phyloP scores from a whole-genome alignment of 306 rosid species.

The Cucurbita ficifolia region DNA sequence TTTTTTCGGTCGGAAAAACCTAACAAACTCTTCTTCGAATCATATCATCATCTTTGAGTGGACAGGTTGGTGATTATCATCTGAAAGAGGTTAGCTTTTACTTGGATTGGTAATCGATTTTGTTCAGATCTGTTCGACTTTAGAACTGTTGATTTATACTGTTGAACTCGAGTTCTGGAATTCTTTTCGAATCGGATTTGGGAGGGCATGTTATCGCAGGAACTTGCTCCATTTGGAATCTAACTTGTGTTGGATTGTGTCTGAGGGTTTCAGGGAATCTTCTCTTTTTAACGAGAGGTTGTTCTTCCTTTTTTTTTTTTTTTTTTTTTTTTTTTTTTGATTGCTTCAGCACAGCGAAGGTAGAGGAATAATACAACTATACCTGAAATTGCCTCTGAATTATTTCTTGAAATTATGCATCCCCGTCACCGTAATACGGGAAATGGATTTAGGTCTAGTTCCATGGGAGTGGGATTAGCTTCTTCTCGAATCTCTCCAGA shows the following conservation, averaged over 20 bases:
- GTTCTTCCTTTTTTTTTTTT: neutral
- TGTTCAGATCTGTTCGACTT: neutral
- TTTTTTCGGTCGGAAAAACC: neutral
- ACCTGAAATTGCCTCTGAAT: neutral
- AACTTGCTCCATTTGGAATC: neutral
- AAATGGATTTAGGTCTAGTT: constrained; percentile 43
- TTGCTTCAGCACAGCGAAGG: neutral
- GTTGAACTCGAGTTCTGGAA: neutral
- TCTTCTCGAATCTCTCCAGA: constrained; percentile 33
- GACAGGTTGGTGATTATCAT: neutral
- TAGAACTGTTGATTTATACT: neutral
- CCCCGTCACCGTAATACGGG: constrained; percentile 42
- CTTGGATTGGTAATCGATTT: neutral
- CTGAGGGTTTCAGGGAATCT: neutral
- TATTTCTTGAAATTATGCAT: constrained; percentile 11
- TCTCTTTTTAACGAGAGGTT: neutral
- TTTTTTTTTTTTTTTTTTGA: neutral
- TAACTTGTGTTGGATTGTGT: neutral
- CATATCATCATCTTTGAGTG: neutral
- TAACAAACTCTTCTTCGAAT: neutral
- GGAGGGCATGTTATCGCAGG: neutral
- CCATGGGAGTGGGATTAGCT: constrained; percentile 29
- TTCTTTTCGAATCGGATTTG: neutral
- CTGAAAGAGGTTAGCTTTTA: neutral
- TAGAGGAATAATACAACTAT: neutral